These are phyloP conservation scores for Aureobasidium musti DNA, from an alignment of 2,329 filamentous ascomycete species.

Conservation along the genomic window DNA sequence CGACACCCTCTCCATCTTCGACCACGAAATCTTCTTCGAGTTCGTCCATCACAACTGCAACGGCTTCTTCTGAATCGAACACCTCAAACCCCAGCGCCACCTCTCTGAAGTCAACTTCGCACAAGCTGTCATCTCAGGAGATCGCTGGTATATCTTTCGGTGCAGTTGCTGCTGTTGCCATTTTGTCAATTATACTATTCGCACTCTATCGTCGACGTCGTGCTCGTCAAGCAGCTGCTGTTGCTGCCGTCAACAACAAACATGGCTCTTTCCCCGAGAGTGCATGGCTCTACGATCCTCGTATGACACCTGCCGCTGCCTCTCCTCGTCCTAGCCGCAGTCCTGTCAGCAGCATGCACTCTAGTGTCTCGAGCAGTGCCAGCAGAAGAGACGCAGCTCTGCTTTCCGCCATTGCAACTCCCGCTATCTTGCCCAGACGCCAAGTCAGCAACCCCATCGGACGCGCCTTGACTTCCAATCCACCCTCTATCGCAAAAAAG, in stretches of 20 bases:
- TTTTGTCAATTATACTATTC: slow-evolving; percentile 4
- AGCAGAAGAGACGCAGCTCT: background rate
- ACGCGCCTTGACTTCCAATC: slow-evolving; percentile 1
- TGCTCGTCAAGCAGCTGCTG: background rate
- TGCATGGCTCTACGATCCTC: slow-evolving; percentile 25
- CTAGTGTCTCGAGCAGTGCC: background rate
- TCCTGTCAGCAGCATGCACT: slow-evolving; percentile 6
- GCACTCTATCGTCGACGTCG: slow-evolving; percentile 18
- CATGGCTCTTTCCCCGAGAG: slow-evolving; percentile 10
- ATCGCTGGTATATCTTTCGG: slow-evolving; percentile 15
- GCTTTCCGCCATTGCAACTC: background rate
- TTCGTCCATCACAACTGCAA: background rate
- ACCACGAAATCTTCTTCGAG: background rate
- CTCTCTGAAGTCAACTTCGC: background rate
- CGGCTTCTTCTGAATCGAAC: background rate
- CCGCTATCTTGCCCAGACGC: background rate
- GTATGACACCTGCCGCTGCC: slow-evolving; percentile 5
- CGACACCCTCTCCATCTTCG: background rate
- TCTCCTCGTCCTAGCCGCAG: background rate
- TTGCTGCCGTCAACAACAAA: background rate
- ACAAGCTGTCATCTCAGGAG: slow-evolving; percentile 8
- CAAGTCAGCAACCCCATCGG: slow-evolving; percentile 2
- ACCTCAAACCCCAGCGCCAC: background rate
- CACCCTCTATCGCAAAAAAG: background rate
- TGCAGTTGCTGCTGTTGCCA: background rate